Base-by-base conservation (phyloP, 1,139 yeast species). In the Lodderomyces orthopsilosis region DNA sequence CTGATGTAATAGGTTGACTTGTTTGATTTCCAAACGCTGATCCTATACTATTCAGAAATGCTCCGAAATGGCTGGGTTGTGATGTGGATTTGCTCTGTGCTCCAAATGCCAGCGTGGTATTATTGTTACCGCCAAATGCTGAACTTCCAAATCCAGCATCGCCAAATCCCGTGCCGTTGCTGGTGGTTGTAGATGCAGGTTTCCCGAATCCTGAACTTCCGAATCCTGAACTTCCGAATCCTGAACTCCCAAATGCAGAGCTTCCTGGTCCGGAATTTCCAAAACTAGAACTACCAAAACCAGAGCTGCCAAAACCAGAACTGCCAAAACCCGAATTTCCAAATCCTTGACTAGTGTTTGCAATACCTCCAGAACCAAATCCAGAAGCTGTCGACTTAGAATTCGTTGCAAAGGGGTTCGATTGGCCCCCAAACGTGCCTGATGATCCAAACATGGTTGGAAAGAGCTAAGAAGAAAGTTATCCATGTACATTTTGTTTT, bases 291-390 rank as follows among this genome's bases (percentile, higher is more conserved):
- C 47, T 48, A 2, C 46, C 48, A 41, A 47, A 47, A 12, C 41
- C 38, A 9, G 50, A 45, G 27, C 46, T 37, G 10, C 50, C 50
- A 41, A 47, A 47, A 5, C 49, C 47, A 1, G 47, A 28, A 8
- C 41, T 18, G 15, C 44, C 46, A 21, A 44, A 35, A 4, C 43
- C 46, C 5, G 42, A 9, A 24, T 17, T 41, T 2, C 44, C 49
- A 37, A 40, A 35, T 15, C 58, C 51, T 4, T 64, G 46, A 21
- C 43, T 38, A 49, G 56, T 41, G 9, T 17, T 33, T 32, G n/a
- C 46, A 44, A 30, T 41, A 38, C 18, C 40, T 2, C 37, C 26
- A 14, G 19, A 19, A 15, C 47, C 47, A 44, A 44, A 44, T 4
- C 43, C 45, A 32, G 30, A 38, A 7, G 14, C 33, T 2, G 34